A percentile compares a stretch with the other conserved stretches of the same genome.
phyloP scores from a whole-genome alignment of 2,329 filamentous ascomycete genomes.

The Diaporthe longicolla region DNA sequence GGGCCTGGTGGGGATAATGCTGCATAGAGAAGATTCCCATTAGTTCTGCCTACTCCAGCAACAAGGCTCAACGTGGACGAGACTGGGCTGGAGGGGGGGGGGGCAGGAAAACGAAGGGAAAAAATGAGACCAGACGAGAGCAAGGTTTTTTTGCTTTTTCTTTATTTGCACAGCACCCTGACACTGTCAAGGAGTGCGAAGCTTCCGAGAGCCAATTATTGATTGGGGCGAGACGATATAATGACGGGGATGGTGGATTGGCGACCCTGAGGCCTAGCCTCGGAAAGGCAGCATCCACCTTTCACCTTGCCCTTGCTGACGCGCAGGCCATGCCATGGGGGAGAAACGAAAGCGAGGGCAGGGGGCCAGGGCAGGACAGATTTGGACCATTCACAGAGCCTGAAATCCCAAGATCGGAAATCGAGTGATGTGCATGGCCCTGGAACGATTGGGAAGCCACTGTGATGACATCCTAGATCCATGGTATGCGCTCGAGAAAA shows the following conservation, averaged over 20 bases:
- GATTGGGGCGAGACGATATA: conserved; percentile 39
- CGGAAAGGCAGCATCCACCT: conserved; percentile 37
- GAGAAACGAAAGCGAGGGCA: conserved; percentile 42
- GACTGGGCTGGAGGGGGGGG: conserved; percentile 56
- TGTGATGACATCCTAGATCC: conserved; percentile 34
- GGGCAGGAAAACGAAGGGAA: conserved; percentile 50
- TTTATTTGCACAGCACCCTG: conserved; percentile 47
- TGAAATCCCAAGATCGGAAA: conserved; percentile 39
- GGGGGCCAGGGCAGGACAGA: conserved; percentile 34
- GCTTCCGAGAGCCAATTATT: conserved; percentile 53
- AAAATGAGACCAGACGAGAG: conserved; percentile 47
- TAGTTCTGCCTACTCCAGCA: conserved; percentile 57
- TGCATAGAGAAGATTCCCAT: conserved; percentile 75
- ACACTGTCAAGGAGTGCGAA: conserved; percentile 63
- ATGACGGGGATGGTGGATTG: conserved; percentile 43
- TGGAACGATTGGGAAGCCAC: conserved; percentile 32
- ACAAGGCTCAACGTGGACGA: conserved; percentile 52
- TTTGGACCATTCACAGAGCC: conserved; percentile 40
- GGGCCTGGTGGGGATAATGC: conserved; percentile 85
- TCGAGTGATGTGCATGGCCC: conserved; percentile 38
- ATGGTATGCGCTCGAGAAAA: conserved; percentile 14
- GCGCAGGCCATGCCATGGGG: conserved; percentile 41
- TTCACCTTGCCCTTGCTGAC: conserved; percentile 35
- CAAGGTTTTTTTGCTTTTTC: conserved; percentile 61
- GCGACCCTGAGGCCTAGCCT: conserved; percentile 37